Conservation (phyloP, 768 basidiomycete genomes). For the Amanita polypyramis region DNA sequence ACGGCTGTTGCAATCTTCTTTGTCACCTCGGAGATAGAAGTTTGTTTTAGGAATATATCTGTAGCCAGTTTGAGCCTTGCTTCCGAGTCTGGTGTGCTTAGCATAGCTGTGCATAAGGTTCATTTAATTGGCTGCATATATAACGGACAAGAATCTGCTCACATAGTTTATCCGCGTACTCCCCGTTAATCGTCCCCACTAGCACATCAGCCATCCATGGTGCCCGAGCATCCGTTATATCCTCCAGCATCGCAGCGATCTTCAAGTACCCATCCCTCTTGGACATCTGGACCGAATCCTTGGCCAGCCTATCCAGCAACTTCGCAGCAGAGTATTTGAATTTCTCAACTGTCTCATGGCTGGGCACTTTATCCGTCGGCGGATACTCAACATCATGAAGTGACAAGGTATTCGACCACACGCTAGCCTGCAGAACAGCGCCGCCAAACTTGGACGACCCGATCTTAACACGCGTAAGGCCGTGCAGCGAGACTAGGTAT, state of each 20-base stretch:
- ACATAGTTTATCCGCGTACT: conserved; percentile 69
- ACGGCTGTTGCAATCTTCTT: conserved; percentile 74
- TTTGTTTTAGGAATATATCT: conserved; percentile 61
- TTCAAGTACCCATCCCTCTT: conserved; percentile 60
- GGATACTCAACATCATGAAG: conserved; percentile 39
- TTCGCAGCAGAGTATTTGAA: conserved; percentile 63
- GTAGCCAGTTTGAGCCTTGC: conserved; percentile 59
- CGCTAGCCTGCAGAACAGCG: conserved; percentile 17
- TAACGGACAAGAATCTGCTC: conserved; percentile 14
- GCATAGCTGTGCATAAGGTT: conserved; percentile 33
- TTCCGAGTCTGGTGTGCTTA: conserved; percentile 48
- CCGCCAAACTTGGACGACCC: conserved; percentile 23
- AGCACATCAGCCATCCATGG: conserved; percentile 76
- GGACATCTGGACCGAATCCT: conserved; percentile 35
- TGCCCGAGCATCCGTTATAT: conserved; percentile 49
- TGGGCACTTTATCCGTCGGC: conserved; percentile 33
- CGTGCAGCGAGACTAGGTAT: conserved; percentile 64
- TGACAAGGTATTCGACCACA: conserved; percentile 22
- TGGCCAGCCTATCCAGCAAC: conserved; percentile 55
- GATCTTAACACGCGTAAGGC: conserved; percentile 56
- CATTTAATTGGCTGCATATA: not conserved
- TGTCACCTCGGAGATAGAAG: conserved; percentile 71
- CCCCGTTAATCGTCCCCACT: conserved; percentile 50
- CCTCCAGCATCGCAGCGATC: conserved; percentile 63
- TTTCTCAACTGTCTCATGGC: conserved; percentile 43